phyloP scores from a whole-genome alignment of 495 filamentous ascomycete species.

The Parachaetomium inaequale region DNA sequence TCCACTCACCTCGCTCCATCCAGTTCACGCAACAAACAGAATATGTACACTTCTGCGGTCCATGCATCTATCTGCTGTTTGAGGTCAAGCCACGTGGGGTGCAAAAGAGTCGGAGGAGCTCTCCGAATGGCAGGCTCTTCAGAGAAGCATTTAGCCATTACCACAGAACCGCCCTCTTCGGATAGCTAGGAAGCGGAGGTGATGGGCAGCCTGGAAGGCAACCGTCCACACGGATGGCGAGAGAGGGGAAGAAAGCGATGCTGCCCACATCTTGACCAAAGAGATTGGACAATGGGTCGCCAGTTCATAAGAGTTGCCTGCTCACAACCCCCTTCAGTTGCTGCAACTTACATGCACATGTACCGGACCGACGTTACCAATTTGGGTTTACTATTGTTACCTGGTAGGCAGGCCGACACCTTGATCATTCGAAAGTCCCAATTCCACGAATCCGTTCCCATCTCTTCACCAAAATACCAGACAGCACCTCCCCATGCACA shows the following conservation, averaged over 20 bases:
- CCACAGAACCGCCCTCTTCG: neutral
- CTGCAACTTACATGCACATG: neutral
- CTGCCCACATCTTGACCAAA: neutral
- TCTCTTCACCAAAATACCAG: no score
- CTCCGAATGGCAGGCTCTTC: neutral
- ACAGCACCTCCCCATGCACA: no score
- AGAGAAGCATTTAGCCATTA: neutral
- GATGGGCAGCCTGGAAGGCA: neutral
- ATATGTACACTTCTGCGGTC: constrained; percentile 5
- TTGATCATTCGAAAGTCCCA: no score
- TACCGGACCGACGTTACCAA: neutral
- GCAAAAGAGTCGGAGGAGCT: neutral
- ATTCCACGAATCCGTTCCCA: no score
- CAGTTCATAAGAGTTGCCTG: neutral
- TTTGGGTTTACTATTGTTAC: no score
- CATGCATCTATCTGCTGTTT: constrained; percentile 4
- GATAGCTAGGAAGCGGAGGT: neutral
- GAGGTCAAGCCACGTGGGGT: neutral
- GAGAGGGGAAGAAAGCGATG: neutral
- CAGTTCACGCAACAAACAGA: neutral
- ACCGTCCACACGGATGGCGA: neutral
- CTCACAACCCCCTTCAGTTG: neutral
- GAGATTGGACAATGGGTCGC: neutral
- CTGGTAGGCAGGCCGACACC: no score
- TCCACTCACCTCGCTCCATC: neutral